A percentile compares a stretch with the other conserved stretches of the same genome.
These are phyloP conservation scores for Jackrogersella minutella DNA, from an alignment of 495 filamentous ascomycete species.

Conservation along the genomic window DNA sequence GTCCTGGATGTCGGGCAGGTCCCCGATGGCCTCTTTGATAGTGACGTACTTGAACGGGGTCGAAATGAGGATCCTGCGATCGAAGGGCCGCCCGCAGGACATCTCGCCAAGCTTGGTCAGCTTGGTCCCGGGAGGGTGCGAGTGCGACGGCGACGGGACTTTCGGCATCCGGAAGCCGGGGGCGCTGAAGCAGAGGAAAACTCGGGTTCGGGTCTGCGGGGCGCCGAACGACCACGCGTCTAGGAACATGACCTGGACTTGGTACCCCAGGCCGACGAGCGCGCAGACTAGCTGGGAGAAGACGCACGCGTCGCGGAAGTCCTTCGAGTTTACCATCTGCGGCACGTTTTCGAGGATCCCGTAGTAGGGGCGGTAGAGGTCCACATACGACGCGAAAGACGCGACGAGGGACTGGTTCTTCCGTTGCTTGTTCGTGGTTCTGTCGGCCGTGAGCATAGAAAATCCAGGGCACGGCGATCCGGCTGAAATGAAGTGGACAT, in stretches of 20 bases:
- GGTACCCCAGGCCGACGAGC: conserved; percentile 77
- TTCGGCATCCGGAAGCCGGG: conserved; percentile 63
- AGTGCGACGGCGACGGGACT: conserved; percentile 67
- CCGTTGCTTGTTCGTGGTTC: conserved; percentile 53
- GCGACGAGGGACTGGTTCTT: conserved; percentile 76
- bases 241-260: conserved; percentile 66
- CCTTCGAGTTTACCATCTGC: conserved; percentile 59
- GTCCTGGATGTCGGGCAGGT: conserved; percentile 68
- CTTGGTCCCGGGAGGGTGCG: conserved; percentile 52
- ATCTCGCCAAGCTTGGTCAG: conserved; percentile 61
- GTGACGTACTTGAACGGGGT: conserved; percentile 66
- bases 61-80: conserved; percentile 54
- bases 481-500: conserved; percentile 73
- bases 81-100: conserved; percentile 67
- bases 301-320: conserved; percentile 60
- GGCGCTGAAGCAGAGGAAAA: conserved; percentile 72
- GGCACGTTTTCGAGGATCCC: conserved; percentile 77
- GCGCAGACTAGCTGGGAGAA: conserved; percentile 73
- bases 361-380: conserved; percentile 76
- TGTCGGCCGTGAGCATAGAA: conserved; percentile 64
- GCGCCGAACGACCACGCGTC: conserved; percentile 75
- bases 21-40: conserved; percentile 57
- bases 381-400: conserved; percentile 74
- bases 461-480: conserved; percentile 81
- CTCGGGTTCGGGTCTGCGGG: conserved; percentile 65